Base-by-base conservation (phyloP, 257 asterid genomes). In the Phtheirospermum japonicum region DNA sequence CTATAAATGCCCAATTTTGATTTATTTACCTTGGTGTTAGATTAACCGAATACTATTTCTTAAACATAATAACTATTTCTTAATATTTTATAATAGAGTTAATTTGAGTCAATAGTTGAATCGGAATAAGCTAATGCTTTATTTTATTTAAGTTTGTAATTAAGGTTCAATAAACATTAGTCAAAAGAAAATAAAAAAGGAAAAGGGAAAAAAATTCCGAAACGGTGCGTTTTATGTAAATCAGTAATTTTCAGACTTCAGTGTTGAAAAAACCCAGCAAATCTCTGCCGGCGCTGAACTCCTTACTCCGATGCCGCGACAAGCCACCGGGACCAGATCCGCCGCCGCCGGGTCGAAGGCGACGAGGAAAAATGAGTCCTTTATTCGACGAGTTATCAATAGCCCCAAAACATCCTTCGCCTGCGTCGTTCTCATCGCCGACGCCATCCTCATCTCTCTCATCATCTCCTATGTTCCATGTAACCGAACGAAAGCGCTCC, bases 401-500 rank as follows among this genome's bases (percentile, higher is more conserved):
- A 77, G 67, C 63, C 87, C 79, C 4, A 72, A 80, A 69, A 9
- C 70, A 31, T 65, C 74, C 11, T 78, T 76, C 61, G 84, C 95
- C 26, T 10, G 73, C 49, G 90, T 81, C 32, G 34, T 91, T 36
- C 82, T 91, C 64, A 34, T 80, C 48, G 89, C 84, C 51, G 98
- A 92, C 48, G 86, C 90, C 31, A 49, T 86, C 69, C 82, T 89
- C 20, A 82, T 86, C 49, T 73, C 76, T 20, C 76, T 89, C 59
- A 85, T 92, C 37, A 83, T 92, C 78, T 70, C 78, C 42, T 86
- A 86, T 62, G 91, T 92, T 65, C 95, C 96, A 69, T 91, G 98
- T 91, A 88, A 84, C 20, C 55, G 13, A 52, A 14, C 43, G n/a
- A 45, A 8, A 13, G 11, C 57, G 9, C 57, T 50, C 49, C 26